A percentile compares a stretch with the other conserved stretches of the same genome.
Conservation (phyloP, 495 filamentous ascomycete genomes). For the Friedmanniomyces simplex region DNA sequence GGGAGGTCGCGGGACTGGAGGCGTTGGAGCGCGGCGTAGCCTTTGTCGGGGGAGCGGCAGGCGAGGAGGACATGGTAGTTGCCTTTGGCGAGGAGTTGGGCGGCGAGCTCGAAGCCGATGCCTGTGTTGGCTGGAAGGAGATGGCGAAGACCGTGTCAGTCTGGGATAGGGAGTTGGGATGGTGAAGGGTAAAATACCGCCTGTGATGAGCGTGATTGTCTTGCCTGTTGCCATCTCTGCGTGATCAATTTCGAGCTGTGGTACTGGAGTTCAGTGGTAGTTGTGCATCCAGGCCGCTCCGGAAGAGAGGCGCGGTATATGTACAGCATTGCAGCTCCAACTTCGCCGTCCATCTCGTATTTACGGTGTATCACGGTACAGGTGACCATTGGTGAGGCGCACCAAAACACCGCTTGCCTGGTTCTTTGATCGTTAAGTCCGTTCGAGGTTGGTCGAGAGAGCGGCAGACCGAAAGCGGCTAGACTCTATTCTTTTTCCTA, state of each 20-base stretch:
- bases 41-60: conserved; percentile 27
- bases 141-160: not conserved
- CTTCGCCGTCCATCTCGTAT: not conserved
- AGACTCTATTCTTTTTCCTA: not conserved
- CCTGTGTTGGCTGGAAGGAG: conserved; percentile 27
- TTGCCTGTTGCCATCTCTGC: not conserved
- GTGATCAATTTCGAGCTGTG: not conserved
- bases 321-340: too few relatives aligned
- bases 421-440: not conserved
- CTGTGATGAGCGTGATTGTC: not conserved
- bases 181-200: not conserved
- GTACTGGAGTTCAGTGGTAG: too few relatives aligned
- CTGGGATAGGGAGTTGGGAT: not conserved
- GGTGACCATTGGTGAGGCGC: too few relatives aligned
- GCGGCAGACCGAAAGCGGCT: not conserved
- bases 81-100: conserved; percentile 24
- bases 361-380: not conserved
- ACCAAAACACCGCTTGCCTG: too few relatives aligned
- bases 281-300: too few relatives aligned
- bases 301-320: too few relatives aligned
- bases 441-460: not conserved
- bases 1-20: conserved; percentile 22
- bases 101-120: conserved; percentile 30
- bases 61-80: conserved; percentile 33
- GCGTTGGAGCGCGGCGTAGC: conserved; percentile 23